Evolutionary conservation across 257 asterid species (phyloP).

Genomic region (Solanum bukasovii): DNA sequence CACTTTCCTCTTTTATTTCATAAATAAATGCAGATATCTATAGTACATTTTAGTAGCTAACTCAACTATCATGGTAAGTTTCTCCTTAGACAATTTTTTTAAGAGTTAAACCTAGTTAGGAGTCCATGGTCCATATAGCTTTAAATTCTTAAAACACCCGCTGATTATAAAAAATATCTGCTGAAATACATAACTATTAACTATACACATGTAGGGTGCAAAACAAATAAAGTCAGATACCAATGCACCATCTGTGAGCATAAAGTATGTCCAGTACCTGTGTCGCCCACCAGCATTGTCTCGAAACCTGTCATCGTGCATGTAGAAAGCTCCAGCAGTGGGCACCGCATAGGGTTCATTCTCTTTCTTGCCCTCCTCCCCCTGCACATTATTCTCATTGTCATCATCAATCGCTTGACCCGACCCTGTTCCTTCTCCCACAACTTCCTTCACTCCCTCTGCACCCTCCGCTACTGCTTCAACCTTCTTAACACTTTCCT

Average conservation of each 20-base stretch:
- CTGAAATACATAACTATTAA: not conserved
- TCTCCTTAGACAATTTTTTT: not conserved
- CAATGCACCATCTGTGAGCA: not conserved
- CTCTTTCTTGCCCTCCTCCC: constrained; percentile 47
- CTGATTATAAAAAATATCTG: not conserved
- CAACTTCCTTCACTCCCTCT: constrained; percentile 10
- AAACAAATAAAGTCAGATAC: not conserved
- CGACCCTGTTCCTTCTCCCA: constrained; percentile 16
- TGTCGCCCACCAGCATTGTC: constrained; percentile 69
- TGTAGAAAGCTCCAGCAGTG: constrained; percentile 94
- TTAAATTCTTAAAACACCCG: not conserved
- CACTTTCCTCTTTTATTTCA: not conserved
- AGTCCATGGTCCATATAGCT: not conserved
- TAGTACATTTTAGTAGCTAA: not conserved
- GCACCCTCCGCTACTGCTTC: constrained; percentile 23
- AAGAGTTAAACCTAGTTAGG: not conserved
- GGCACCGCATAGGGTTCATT: constrained; percentile 91
- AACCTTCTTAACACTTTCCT: constrained; percentile 12
- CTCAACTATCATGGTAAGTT: not conserved
- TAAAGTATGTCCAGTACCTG: constrained; percentile 31
- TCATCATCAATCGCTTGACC: constrained; percentile 18
- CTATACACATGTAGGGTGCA: not conserved
- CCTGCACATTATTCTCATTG: constrained; percentile 28
- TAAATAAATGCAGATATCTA: not conserved
- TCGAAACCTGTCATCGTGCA: constrained; percentile 96